phyloP scores from a whole-genome alignment of 2,329 filamentous ascomycete species.

The Cladosporium sp. region DNA sequence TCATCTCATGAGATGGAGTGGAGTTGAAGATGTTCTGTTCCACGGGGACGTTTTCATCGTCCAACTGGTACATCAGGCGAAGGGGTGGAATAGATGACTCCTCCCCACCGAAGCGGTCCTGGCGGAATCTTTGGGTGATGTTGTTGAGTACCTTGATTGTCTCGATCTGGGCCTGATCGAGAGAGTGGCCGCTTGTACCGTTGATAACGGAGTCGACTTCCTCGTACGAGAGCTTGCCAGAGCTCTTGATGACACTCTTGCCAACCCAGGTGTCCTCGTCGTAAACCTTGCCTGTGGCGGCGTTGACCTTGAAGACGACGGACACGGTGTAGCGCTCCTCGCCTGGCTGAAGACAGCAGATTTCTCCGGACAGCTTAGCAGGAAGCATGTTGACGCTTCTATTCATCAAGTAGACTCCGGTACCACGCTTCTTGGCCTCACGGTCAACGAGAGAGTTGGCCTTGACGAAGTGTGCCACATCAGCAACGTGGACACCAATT shows the following conservation, averaged over 20 bases:
- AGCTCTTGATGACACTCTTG: conserved; percentile 88
- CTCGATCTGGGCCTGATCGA: conserved; percentile 64
- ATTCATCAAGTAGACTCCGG: conserved; percentile 91
- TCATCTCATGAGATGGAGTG: conserved; percentile 80
- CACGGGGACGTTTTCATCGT: conserved; percentile 96
- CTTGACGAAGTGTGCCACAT: conserved; percentile 96
- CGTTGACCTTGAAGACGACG: conserved; percentile 87
- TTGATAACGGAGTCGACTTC: conserved; percentile 80
- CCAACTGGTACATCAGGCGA: conserved; percentile 84
- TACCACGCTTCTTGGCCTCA: conserved; percentile 96
- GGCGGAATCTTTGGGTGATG: conserved; percentile 85
- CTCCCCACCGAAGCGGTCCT: conserved; percentile 71
- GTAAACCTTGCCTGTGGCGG: conserved; percentile 69
- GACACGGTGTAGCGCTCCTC: conserved; percentile 88
- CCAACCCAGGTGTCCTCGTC: conserved; percentile 93
- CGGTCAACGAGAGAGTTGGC: conserved; percentile 90
- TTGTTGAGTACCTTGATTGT: conserved; percentile 76
- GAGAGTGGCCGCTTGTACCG: conserved; percentile 46
- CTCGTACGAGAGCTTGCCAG: conserved; percentile 75
- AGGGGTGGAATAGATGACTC: conserved; percentile 78
- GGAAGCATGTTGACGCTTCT: conserved; percentile 84
- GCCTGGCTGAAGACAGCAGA: conserved; percentile 83
- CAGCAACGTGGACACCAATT: conserved; percentile 90
- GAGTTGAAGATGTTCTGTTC: conserved; percentile 96
- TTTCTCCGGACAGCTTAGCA: conserved; percentile 74